Evolutionary conservation across 257 asterid genomes (phyloP), one percentile per base, ranked within the genome.

Genomic region (Solanum stenotomum): DNA sequence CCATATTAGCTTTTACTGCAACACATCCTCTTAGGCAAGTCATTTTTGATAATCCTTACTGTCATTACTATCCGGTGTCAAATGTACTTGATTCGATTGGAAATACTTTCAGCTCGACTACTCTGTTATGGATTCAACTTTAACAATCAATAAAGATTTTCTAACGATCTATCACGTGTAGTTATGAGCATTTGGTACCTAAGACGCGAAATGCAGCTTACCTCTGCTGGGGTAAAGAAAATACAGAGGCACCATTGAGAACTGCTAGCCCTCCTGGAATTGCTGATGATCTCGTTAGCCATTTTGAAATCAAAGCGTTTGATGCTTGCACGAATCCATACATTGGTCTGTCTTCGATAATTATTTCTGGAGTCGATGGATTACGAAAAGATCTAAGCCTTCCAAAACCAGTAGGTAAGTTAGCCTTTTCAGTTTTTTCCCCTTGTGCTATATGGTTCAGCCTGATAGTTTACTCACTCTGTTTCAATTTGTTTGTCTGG

Each of bases 121-220:
- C 71, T 63, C 1, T n/a, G 77, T 31, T 29, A 29, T 3, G 23
- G 77, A 70, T 29, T 14, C 20, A 70, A 31, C 23, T 70, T 77
- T 22, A 27, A 27, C 42, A 38, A 87, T n/a, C 59, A 82, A 74
- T 63, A 56, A 68, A 68, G 38, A 67, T 74, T 5, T 22, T 78
- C 85, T 78, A 42, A 42, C 63, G 49, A 78, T 52, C 49, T 83
- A 18, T 16, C 89, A 33, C 71, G 35, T 91, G 88, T 90, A 96
- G 99, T 88, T 96, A 95, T 88, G 99, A 96, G 84, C 99, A 98
- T 52, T 84, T 96, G 91, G 96, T 93, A 93, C 98, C 99, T 40
- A 95, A 95, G 86, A 94, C 94, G 31, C 95, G 98, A 98, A 96
- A 98, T 90, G 99, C 98, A 89, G 98, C 99, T 42, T 95, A 96